phyloP scores from a whole-genome alignment of 129 eudicot species.

The Kitagawia praeruptora region DNA sequence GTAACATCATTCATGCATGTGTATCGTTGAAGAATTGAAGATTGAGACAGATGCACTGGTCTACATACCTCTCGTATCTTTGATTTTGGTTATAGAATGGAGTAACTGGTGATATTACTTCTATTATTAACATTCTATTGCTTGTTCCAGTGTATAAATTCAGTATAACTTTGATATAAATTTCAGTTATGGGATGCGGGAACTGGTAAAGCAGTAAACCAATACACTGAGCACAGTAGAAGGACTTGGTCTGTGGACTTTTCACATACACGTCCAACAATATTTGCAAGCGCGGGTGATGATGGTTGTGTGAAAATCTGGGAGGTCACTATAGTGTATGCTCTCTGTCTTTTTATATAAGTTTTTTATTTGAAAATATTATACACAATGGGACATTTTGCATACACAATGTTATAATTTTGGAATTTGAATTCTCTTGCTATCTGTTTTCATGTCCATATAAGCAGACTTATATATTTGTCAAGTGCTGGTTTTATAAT shows the following conservation, averaged over 20 bases:
- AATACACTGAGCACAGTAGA: constrained; percentile 34
- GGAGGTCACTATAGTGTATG: constrained; percentile 48
- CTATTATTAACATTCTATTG: background rate
- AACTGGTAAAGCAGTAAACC: constrained; percentile 34
- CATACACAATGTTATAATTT: no score
- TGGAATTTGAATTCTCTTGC: no score
- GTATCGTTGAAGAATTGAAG: no score
- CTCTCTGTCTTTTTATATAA: background rate
- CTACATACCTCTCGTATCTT: no score
- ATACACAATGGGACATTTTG: no score
- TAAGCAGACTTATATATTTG: no score
- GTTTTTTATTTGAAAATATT: background rate
- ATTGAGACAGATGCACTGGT: no score
- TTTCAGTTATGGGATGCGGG: constrained; percentile 55
- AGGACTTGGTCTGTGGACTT: constrained; percentile 76
- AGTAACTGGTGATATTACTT: background rate
- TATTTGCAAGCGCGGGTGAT: constrained; percentile 57
- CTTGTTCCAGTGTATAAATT: background rate
- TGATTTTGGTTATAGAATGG: no score
- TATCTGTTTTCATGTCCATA: no score
- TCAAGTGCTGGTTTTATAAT: no score
- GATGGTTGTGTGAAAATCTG: constrained; percentile 54
- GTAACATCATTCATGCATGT: no score
- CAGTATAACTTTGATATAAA: background rate
- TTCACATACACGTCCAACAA: constrained; percentile 49